Evolutionary conservation across 805 yeast species (phyloP), one percentile per base, ranked within the genome.

Genomic region (Spathaspora girioi): DNA sequence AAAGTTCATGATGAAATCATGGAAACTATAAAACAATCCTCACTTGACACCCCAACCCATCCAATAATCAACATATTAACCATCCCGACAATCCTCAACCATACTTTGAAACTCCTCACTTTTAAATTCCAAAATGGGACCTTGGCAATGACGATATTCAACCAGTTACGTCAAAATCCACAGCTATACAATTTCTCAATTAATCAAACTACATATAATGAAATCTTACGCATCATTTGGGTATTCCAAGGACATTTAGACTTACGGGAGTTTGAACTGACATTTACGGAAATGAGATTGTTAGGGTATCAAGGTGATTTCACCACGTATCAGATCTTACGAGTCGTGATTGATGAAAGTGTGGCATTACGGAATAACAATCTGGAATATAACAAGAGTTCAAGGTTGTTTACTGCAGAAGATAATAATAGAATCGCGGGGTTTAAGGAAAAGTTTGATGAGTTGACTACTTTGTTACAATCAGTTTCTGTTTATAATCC

Each of bases 171-270:
- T 54, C 61, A 56, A 17, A 70, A 73, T 53, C 51, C 73, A 35
- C 56, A 58, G 12, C 53, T 70, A 20, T 71, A 70, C 57, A 62
- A 73, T 9, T 57, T 68, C 2, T 57, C 64, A 10, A 71, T 76
- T 58, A 70, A 71, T 57, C 78, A 74, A 56, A 68, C 63, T 17
- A 73, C 78, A 2, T 73, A 69, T 54, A 74, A 74, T 53, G 72
- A 73, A 54, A 59, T 74, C 5, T 54, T 74, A 43, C 63, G 67
- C 48, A 57, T 65, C 17, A 59, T 62, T 46, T 73, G 78, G 77
- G 60, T 73, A 1, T 73, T 58, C 56, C 59, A 59, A 46, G 79
- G 79, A 17, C 71, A 70, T 54, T 57, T 68, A 10, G 65, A 64
- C 46, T 54, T 73, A 23, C 66, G 66, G 51, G 68, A 64, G 18